Percentiles rank a stretch among this genome's conserved stretches.
Evolutionary conservation across 257 asterid genomes (phyloP).

Genomic region (Anisodus tanguticus): DNA sequence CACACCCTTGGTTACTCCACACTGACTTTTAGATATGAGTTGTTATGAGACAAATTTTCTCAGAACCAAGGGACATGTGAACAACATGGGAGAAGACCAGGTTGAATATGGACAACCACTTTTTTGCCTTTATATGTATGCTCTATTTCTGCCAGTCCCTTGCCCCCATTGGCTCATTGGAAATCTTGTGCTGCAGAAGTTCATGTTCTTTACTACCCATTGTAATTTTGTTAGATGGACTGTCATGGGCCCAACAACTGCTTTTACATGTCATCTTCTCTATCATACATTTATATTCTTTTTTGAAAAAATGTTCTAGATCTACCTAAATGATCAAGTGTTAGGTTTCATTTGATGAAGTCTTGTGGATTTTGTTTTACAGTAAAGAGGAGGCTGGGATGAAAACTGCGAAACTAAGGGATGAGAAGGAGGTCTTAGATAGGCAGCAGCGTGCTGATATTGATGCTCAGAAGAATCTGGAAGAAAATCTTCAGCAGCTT

Average conservation of each 20-base stretch:
- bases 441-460: slow-evolving; percentile 92
- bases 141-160: neutral
- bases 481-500: slow-evolving; percentile 92
- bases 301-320: neutral
- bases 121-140: neutral
- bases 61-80: too few species aligned
- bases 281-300: neutral
- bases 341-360: slow-evolving; percentile 6
- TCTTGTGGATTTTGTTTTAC: slow-evolving; percentile 39
- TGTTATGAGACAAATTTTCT: too few species aligned
- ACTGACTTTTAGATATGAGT: too few species aligned
- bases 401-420: slow-evolving; percentile 91
- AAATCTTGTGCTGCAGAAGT: neutral
- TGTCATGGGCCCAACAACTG: neutral
- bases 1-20: too few species aligned
- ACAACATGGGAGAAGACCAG: too few species aligned
- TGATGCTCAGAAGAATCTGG: slow-evolving; percentile 86
- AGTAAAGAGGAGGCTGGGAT: slow-evolving; percentile 99
- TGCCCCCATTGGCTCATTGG: neutral
- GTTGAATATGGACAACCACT: too few species aligned
- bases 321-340: neutral
- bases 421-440: slow-evolving; percentile 93
- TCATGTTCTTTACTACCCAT: neutral
- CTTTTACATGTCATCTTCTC: neutral
- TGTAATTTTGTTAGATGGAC: neutral